These are phyloP conservation scores for Kwoniella dejecticola DNA, from an alignment of 768 basidiomycete species.

Conservation along the genomic window DNA sequence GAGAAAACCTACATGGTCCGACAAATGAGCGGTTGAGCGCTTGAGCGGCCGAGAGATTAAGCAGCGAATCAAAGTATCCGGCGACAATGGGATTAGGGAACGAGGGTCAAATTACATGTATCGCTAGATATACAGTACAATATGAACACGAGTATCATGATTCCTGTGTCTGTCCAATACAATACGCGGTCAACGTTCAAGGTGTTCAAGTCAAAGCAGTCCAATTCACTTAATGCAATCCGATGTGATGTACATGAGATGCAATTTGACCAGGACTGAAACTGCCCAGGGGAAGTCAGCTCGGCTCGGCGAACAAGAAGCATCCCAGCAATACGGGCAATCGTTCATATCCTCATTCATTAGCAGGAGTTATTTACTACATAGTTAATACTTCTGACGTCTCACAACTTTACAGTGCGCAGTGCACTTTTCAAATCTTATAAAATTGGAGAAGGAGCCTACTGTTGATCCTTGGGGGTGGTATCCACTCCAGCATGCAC, in stretches of 20 bases:
- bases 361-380: background rate
- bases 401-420: background rate
- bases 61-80: background rate
- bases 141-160: too few species aligned
- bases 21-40: constrained; percentile 56
- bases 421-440: too few species aligned
- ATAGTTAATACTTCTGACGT: background rate
- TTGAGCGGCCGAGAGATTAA: background rate
- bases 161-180: too few species aligned
- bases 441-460: background rate
- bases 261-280: too few species aligned
- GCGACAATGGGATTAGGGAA: background rate
- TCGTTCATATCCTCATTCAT: background rate
- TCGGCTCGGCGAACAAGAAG: background rate
- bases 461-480: constrained; percentile 47
- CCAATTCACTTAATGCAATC: too few species aligned
- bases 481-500: constrained; percentile 41
- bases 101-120: too few species aligned
- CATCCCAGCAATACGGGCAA: too few species aligned
- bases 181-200: too few species aligned
- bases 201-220: background rate
- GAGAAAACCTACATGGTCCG: constrained; percentile 78
- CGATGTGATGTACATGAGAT: too few species aligned
- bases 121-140: too few species aligned
- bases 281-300: background rate